phyloP scores from a whole-genome alignment of 2,329 filamentous ascomycete genomes.

The Ophiostoma piceae region DNA sequence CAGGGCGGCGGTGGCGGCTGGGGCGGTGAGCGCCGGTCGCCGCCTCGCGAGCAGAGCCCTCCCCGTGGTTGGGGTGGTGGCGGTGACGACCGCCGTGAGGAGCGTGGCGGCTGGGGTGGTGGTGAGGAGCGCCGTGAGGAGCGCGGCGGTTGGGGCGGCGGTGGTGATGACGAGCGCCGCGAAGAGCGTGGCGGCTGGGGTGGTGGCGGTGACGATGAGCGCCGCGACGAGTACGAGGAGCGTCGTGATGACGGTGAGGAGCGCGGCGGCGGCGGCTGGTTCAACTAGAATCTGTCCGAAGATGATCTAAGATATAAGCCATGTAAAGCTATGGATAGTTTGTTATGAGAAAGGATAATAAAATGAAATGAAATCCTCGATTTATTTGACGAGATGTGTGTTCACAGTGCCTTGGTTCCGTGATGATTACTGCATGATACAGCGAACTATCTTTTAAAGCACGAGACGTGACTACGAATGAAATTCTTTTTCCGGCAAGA shows the following conservation, averaged over 20 bases:
- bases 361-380: neutral
- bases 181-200: slow-evolving; percentile 18
- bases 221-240: slow-evolving; percentile 16
- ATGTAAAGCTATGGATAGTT: neutral
- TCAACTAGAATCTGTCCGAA: neutral
- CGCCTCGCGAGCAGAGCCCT: slow-evolving; percentile 17
- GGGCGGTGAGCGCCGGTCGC: slow-evolving; percentile 7
- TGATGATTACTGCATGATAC: too few species aligned
- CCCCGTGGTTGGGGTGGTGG: slow-evolving; percentile 25
- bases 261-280: slow-evolving; percentile 5
- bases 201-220: slow-evolving; percentile 7
- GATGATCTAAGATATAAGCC: neutral
- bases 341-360: neutral
- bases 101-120: slow-evolving; percentile 30
- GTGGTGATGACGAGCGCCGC: slow-evolving; percentile 23
- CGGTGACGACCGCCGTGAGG: slow-evolving; percentile 28
- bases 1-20: neutral
- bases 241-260: slow-evolving; percentile 21
- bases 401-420: too few species aligned
- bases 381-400: too few species aligned
- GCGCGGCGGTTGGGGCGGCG: slow-evolving; percentile 27
- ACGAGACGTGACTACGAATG: too few species aligned
- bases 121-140: slow-evolving; percentile 24
- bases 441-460: too few species aligned
- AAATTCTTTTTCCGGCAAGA: too few species aligned